Conservation (phyloP, 129 eudicot species). For the Tanacetum coccineum region DNA sequence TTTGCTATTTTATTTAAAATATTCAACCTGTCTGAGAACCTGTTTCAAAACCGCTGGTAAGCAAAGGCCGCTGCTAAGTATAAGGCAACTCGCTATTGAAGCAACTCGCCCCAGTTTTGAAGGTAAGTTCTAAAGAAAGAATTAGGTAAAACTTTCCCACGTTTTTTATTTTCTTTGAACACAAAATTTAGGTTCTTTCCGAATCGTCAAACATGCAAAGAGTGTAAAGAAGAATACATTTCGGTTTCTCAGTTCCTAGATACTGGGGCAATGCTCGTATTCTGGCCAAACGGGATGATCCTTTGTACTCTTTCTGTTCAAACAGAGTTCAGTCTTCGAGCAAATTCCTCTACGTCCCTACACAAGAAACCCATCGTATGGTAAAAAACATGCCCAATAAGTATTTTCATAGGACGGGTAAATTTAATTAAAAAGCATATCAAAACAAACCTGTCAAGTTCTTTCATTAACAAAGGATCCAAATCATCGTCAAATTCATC, state of each 20-base stretch:
- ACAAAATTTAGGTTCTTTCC: not conserved
- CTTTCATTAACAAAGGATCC: slow-evolving; percentile 61
- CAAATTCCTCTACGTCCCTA: slow-evolving; percentile 87
- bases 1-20: too few species aligned
- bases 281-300: slow-evolving; percentile 13
- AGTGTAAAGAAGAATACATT: not conserved
- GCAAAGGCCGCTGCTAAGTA: too few species aligned
- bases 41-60: too few species aligned
- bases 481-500: slow-evolving; percentile 63
- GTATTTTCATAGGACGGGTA: not conserved
- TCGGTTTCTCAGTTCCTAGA: slow-evolving; percentile 2
- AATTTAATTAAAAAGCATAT: too few species aligned
- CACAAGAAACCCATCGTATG: slow-evolving; percentile 11
- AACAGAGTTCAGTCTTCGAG: slow-evolving; percentile 63
- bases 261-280: not conserved
- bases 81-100: too few species aligned
- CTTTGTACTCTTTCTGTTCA: slow-evolving; percentile 63
- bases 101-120: too few species aligned
- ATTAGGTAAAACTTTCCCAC: too few species aligned
- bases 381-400: not conserved
- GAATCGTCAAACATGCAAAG: not conserved
- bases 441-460: slow-evolving; percentile 60
- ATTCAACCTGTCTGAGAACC: too few species aligned
- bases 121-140: too few species aligned
- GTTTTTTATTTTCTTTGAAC: too few species aligned